Evolutionary conservation across 768 basidiomycete genomes (phyloP).

Genomic region (Coprinopsis sp.): DNA sequence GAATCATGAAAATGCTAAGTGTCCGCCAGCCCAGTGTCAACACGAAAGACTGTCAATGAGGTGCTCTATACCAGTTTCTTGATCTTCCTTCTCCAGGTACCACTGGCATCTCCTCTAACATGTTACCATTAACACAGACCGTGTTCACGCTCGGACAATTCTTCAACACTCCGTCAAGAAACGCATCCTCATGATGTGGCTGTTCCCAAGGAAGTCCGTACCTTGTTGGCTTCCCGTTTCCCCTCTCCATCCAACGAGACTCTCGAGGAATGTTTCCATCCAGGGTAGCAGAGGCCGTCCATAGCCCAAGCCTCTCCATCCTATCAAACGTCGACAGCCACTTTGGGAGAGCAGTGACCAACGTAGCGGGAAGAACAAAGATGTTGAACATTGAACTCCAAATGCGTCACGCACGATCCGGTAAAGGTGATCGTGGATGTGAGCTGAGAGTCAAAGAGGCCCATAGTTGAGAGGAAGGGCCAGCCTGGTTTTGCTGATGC

Average conservation of each 20-base stretch:
- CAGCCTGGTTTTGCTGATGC: no score
- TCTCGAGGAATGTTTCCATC: slow-evolving; percentile 6
- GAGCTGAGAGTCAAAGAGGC: background rate
- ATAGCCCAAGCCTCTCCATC: slow-evolving; percentile 13
- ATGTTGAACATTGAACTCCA: slow-evolving; percentile 19
- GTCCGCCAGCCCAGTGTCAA: no score
- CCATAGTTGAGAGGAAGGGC: no score
- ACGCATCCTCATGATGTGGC: background rate
- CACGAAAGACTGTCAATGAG: no score
- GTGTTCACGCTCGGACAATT: background rate
- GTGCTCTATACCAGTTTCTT: no score
- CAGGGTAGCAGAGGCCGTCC: slow-evolving; percentile 10
- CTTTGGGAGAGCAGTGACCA: slow-evolving; percentile 15
- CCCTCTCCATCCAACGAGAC: background rate
- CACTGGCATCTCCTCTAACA: background rate
- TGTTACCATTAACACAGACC: slow-evolving; percentile 1
- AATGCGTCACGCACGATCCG: slow-evolving; percentile 11
- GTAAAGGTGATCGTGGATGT: background rate
- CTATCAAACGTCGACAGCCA: slow-evolving; percentile 18
- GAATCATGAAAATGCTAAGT: no score
- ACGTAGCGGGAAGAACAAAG: slow-evolving; percentile 17
- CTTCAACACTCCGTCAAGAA: background rate
- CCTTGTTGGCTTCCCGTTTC: no score
- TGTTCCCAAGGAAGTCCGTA: background rate
- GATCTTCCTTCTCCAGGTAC: no score